Base-by-base conservation (phyloP, 2,329 filamentous ascomycete genomes). In the Trichophyton equinum region DNA sequence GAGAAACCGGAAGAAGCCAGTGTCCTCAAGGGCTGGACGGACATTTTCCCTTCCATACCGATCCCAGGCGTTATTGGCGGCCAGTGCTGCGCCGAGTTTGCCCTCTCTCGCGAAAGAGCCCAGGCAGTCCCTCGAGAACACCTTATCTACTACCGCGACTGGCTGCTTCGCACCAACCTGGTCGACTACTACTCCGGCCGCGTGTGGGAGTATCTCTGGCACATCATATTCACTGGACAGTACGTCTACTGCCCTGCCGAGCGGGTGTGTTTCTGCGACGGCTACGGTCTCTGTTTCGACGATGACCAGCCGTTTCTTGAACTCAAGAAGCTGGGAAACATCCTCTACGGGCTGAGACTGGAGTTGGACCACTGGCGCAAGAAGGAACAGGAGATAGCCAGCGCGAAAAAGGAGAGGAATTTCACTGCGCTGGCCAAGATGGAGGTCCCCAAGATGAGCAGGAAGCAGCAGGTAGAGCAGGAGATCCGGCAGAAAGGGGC, bases 31-130 rank as follows among this genome's bases (percentile, higher is more conserved):
- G 71, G 76, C 0, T 80, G 78, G 78, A 71, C 69, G 1, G 76
- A 79, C 65, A 66, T 80, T 8, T 79, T 79, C 63, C 77, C 77
- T 2, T 68, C 72, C 42, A 72, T 74, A 40, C 71, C 73, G 2
- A 71, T 79, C 15, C 77, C 77, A 1, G 66, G 71, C 13, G 77
- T 83, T 0, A 75, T 86, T 0, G 78, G 81, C 1, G 82, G 85
- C 64, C 80, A 83, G 2, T 86, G 83, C 68, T 86, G 84, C 67
- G 82, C 81, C 1, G 84, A 86, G 65, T 86, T 86, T 66, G 84
- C 83, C 5, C 70, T 86, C 3, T 82, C 79, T 4, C 72, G 78
- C 2, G 81, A 84, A 51, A 77, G 81, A 3, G 82, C 86, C 59
- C 78, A 74, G 9, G 73, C 77, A 1, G 77, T 81, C 33, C 81